Evolutionary conservation across 306 rosid species (phyloP).

Genomic region (Cucurbita maxima): DNA sequence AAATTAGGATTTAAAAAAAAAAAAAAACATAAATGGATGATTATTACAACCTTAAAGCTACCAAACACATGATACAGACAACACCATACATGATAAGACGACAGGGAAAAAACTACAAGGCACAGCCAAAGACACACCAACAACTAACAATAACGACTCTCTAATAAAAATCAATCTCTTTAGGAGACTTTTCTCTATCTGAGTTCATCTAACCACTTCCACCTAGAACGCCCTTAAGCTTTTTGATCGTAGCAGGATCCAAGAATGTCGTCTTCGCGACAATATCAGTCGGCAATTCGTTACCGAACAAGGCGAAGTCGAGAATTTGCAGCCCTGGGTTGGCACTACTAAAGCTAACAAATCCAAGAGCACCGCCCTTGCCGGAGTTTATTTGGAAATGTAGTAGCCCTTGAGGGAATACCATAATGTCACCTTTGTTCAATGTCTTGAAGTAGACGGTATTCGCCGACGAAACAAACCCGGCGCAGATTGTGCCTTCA

Average conservation of each 20-base stretch:
- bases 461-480: slow-evolving; percentile 46
- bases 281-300: slow-evolving; percentile 45
- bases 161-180: neutral
- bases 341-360: slow-evolving; percentile 47
- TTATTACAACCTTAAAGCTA: neutral
- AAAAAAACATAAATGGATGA: neutral
- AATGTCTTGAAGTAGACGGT: slow-evolving; percentile 41
- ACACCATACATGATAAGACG: neutral
- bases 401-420: slow-evolving; percentile 66
- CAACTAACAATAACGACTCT: neutral
- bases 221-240: slow-evolving; percentile 81
- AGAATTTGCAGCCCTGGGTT: slow-evolving; percentile 63
- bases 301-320: slow-evolving; percentile 53
- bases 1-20: neutral
- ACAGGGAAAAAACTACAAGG: neutral
- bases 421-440: slow-evolving; percentile 54
- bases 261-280: slow-evolving; percentile 40
- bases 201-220: slow-evolving; percentile 26
- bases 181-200: neutral
- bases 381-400: slow-evolving; percentile 61
- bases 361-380: slow-evolving; percentile 4
- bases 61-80: neutral
- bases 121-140: neutral
- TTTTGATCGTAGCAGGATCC: slow-evolving; percentile 40
- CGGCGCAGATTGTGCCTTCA: slow-evolving; percentile 44